phyloP scores from a whole-genome alignment of 2,329 filamentous ascomycete species.

The Colletotrichum chlorophyti region DNA sequence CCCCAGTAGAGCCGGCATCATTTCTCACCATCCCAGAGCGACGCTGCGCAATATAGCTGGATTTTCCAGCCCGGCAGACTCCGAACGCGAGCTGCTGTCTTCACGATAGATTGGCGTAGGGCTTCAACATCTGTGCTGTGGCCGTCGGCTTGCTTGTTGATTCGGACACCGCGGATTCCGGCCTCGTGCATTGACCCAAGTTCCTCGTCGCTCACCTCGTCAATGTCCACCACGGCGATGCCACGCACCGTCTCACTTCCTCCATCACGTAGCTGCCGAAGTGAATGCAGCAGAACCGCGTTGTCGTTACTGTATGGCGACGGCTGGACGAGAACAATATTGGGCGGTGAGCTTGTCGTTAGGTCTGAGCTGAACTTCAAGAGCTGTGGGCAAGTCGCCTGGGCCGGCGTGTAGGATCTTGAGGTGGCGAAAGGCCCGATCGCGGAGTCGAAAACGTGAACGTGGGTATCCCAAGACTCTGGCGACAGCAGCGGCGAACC shows the following conservation, averaged over 20 bases:
- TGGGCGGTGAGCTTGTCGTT: not conserved
- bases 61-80: not conserved
- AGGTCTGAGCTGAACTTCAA: not conserved
- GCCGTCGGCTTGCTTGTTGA: constrained; percentile 7
- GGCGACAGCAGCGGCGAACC: too few relatives aligned
- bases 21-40: not conserved
- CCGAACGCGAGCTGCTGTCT: not conserved
- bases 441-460: constrained; percentile 20
- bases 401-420: constrained; percentile 17
- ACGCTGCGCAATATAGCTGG: not conserved
- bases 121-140: not conserved
- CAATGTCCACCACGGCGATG: constrained; percentile 2
- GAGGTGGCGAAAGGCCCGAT: constrained; percentile 11
- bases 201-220: not conserved
- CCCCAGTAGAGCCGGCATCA: not conserved
- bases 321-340: not conserved
- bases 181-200: not conserved
- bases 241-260: not conserved
- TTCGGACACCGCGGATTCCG: not conserved
- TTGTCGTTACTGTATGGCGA: constrained; percentile 12
- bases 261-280: not conserved
- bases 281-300: not conserved
- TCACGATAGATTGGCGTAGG: not conserved
- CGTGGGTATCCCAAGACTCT: constrained; percentile 21
- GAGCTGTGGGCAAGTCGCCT: not conserved